Evolutionary conservation across 305 asterid species (phyloP).

Genomic region (Solanum hybrid): DNA sequence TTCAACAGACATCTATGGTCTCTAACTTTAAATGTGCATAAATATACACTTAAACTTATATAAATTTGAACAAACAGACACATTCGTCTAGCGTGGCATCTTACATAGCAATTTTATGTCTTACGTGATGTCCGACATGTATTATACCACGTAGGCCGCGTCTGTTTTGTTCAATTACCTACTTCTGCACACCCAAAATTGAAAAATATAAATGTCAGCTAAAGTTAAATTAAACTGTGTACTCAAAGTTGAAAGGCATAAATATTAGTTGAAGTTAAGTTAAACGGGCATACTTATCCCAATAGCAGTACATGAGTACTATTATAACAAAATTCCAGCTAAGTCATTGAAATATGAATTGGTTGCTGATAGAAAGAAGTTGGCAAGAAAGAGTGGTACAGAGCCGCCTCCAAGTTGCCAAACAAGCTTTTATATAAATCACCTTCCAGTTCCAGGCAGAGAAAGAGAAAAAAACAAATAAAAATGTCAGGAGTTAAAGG

Average conservation of each 20-base stretch:
- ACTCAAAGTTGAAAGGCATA: too few species aligned
- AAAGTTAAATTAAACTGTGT: too few species aligned
- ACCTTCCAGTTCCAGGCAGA: background rate
- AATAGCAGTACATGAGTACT: background rate
- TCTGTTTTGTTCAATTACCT: background rate
- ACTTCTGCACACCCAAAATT: background rate
- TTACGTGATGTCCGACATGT: background rate
- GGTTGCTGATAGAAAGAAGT: background rate
- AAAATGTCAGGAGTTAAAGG: background rate
- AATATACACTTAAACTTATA: too few species aligned
- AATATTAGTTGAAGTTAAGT: too few species aligned
- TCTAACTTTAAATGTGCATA: background rate
- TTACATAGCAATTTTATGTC: too few species aligned
- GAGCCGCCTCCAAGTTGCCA: background rate
- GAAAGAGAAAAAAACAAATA: background rate
- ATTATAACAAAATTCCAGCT: background rate
- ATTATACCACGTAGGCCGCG: background rate
- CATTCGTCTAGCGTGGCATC: background rate
- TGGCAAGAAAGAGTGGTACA: background rate
- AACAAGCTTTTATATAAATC: background rate
- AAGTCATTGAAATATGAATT: background rate
- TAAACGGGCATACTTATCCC: background rate
- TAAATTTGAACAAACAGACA: background rate
- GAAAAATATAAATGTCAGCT: fast-evolving
- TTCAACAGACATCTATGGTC: too few species aligned